Evolutionary conservation across 1,139 yeast species (phyloP).

Genomic region (Hanseniaspora gamundiae): DNA sequence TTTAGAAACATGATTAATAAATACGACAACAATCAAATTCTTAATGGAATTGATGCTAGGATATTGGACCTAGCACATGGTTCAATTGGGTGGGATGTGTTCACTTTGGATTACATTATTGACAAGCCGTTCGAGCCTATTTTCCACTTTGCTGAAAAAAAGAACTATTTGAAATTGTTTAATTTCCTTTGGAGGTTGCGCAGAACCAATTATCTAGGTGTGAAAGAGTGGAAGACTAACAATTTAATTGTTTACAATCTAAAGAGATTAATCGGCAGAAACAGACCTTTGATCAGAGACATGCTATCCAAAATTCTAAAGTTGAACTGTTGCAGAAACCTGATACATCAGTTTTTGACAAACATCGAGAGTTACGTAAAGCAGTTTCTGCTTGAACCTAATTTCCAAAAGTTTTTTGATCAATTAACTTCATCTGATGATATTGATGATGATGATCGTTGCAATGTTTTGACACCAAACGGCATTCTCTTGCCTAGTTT

Average conservation of each 20-base stretch:
- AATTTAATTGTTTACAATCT: constrained; percentile 26
- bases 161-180: constrained; percentile 68
- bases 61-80: constrained; percentile 63
- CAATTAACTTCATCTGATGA: too few relatives aligned
- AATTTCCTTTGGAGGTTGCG: constrained; percentile 75
- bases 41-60: constrained; percentile 69
- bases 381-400: constrained; percentile 21
- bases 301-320: constrained; percentile 17
- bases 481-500: not conserved
- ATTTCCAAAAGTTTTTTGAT: constrained; percentile 28
- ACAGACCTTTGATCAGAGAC: constrained; percentile 18
- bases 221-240: constrained; percentile 34
- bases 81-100: constrained; percentile 79
- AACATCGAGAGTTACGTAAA: constrained; percentile 17
- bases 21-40: constrained; percentile 27
- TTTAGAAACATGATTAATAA: constrained; percentile 29
- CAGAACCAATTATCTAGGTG: constrained; percentile 44
- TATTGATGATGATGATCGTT: not conserved
- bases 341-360: constrained; percentile 17
- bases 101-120: constrained; percentile 72
- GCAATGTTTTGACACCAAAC: not conserved
- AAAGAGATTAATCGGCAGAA: constrained; percentile 11
- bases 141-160: constrained; percentile 32
- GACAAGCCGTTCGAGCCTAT: constrained; percentile 41
- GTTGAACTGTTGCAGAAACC: constrained; percentile 16